Conservation (phyloP, 768 basidiomycete genomes). For the Mycena filopes region DNA sequence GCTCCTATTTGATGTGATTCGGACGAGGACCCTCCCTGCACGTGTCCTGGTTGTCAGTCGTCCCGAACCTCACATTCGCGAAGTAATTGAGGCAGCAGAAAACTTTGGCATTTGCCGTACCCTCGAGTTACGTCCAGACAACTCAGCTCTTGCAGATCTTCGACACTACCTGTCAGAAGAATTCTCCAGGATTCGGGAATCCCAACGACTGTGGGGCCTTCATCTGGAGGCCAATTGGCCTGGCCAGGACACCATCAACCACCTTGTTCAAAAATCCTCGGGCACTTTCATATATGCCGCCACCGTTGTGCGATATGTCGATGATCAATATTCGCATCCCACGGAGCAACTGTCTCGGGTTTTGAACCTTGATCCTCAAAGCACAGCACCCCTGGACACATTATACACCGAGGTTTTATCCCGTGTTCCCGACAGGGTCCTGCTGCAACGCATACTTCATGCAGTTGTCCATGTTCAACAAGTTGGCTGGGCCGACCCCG, state of each 20-base stretch:
- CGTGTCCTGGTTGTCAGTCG: conserved; percentile 1
- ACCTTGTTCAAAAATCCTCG: conserved; percentile 4
- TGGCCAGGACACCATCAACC: background rate
- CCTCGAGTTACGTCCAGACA: background rate
- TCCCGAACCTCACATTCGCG: conserved; percentile 5
- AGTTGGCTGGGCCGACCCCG: background rate
- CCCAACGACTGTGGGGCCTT: background rate
- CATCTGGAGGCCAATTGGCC: background rate
- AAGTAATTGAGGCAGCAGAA: background rate
- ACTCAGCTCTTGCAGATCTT: background rate
- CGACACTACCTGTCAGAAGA: background rate
- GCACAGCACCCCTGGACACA: conserved; percentile 16
- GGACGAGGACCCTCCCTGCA: background rate
- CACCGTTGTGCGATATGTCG: conserved; percentile 7
- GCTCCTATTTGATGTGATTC: background rate
- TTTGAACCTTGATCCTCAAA: conserved; percentile 1
- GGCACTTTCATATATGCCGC: conserved; percentile 12
- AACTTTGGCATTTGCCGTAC: background rate
- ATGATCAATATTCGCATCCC: conserved; percentile 7
- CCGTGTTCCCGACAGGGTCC: background rate
- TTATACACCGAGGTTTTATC: conserved; percentile 16
- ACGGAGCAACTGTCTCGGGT: background rate
- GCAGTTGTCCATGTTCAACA: background rate
- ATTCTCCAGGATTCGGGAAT: conserved; percentile 6
- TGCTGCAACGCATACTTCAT: conserved; percentile 3